These are phyloP conservation scores for Entomortierella lignicola DNA, from an alignment of 192 early-diverging fungal genomes.

Conservation along the genomic window DNA sequence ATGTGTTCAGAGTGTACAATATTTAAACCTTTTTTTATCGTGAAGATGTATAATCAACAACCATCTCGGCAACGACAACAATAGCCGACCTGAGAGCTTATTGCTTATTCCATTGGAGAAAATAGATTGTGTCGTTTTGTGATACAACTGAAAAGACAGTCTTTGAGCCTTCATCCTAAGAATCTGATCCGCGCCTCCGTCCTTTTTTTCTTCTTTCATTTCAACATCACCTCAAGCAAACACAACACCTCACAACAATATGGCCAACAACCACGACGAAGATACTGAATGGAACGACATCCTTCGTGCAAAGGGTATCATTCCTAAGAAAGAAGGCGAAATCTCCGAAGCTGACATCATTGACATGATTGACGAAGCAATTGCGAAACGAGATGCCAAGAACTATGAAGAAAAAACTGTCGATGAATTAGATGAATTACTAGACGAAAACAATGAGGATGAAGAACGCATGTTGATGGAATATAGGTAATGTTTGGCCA, in stretches of 20 bases:
- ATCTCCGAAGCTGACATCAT: conserved; percentile 78
- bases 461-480: conserved; percentile 83
- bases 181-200: conserved; percentile 11
- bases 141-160: background rate
- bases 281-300: conserved; percentile 95
- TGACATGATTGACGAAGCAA: conserved; percentile 79
- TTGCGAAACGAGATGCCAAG: conserved; percentile 65
- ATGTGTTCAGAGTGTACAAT: too few species aligned
- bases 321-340: conserved; percentile 80
- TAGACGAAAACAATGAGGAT: conserved; percentile 72
- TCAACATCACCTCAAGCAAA: background rate
- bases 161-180: background rate
- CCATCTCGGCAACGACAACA: too few species aligned
- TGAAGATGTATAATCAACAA: too few species aligned
- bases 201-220: background rate
- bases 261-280: conserved; percentile 68
- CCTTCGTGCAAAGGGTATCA: conserved; percentile 89
- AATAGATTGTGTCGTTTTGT: background rate
- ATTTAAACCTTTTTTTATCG: too few species aligned
- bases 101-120: too few species aligned
- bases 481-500: conserved; percentile 64
- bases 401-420: conserved; percentile 75
- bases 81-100: too few species aligned
- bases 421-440: conserved; percentile 89
- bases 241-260: conserved; percentile 1